Evolutionary conservation across 345 rosid species (phyloP).

Genomic region (Citrus sp.): DNA sequence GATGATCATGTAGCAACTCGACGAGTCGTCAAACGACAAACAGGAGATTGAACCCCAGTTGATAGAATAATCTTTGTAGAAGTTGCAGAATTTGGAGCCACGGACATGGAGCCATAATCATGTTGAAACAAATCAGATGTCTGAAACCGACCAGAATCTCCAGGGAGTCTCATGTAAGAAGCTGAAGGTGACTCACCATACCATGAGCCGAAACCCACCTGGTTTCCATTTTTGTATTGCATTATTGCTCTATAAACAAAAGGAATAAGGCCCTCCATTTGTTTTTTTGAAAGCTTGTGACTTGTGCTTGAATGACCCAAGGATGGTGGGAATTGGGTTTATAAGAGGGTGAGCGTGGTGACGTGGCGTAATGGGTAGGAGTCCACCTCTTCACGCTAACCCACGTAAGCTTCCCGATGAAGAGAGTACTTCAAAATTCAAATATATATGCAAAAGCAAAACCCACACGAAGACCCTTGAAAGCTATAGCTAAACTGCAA

Average conservation of each 20-base stretch:
- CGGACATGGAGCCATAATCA: conserved; percentile 30
- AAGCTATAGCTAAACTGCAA: conserved; percentile 37
- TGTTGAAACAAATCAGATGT: conserved; percentile 47
- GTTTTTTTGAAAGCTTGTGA: not conserved
- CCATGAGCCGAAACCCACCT: conserved; percentile 37
- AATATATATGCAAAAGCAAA: conserved; percentile 7
- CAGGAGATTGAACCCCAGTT: conserved; percentile 59
- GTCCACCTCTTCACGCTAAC: conserved; percentile 41
- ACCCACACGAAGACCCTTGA: conserved; percentile 38
- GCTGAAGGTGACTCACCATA: conserved; percentile 60
- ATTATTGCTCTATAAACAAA: conserved; percentile 57
- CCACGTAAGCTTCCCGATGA: conserved; percentile 1
- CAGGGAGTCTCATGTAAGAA: conserved; percentile 77
- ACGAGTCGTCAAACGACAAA: conserved; percentile 42
- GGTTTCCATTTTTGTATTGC: conserved; percentile 60
- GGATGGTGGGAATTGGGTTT: conserved; percentile 16
- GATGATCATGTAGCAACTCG: conserved; percentile 39
- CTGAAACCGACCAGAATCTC: conserved; percentile 77
- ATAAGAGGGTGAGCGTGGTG: conserved; percentile 30
- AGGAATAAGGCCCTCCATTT: conserved; percentile 87
- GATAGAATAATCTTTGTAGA: conserved; percentile 42
- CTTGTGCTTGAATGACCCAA: conserved; percentile 11
- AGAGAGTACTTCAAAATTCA: conserved; percentile 4
- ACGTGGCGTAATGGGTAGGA: conserved; percentile 48
- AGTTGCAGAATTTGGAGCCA: conserved; percentile 11